These are phyloP conservation scores for Venturia carpophila DNA, from an alignment of 2,329 filamentous ascomycete genomes.

Conservation along the genomic window DNA sequence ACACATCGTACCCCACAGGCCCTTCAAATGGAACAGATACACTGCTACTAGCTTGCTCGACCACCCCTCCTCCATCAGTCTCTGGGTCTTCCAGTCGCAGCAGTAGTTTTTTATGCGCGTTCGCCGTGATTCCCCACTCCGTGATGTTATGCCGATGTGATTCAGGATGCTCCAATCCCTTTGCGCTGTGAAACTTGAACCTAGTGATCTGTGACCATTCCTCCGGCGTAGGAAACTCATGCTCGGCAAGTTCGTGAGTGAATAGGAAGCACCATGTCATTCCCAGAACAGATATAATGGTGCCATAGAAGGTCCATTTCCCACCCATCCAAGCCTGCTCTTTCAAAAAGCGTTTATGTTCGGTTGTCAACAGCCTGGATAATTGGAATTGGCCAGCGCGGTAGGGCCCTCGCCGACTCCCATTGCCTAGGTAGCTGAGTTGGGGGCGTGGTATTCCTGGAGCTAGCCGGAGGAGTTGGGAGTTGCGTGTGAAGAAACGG, in stretches of 20 bases:
- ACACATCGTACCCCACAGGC: slow-evolving; percentile 58
- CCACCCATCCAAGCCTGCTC: slow-evolving; percentile 62
- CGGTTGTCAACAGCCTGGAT: slow-evolving; percentile 70
- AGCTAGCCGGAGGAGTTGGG: slow-evolving; percentile 45
- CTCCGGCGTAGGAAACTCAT: slow-evolving; percentile 67
- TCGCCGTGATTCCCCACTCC: slow-evolving; percentile 64
- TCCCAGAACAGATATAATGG: slow-evolving; percentile 44
- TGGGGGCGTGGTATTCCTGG: slow-evolving; percentile 45
- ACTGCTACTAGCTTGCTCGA: slow-evolving; percentile 48
- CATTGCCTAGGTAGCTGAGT: slow-evolving; percentile 56
- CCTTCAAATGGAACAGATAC: slow-evolving; percentile 48
- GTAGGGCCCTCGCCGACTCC: slow-evolving; percentile 32
- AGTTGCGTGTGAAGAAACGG: slow-evolving; percentile 53
- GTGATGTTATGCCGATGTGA: slow-evolving; percentile 45
- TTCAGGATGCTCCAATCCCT: slow-evolving; percentile 50
- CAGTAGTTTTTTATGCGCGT: slow-evolving; percentile 53
- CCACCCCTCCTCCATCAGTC: slow-evolving; percentile 59
- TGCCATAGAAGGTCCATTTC: slow-evolving; percentile 60
- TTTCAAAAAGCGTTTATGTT: slow-evolving; percentile 61
- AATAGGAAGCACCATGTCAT: slow-evolving; percentile 58
- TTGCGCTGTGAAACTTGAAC: slow-evolving; percentile 58
- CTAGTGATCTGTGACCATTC: slow-evolving; percentile 73
- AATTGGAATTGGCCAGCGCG: slow-evolving; percentile 40
- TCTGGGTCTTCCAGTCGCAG: slow-evolving; percentile 60
- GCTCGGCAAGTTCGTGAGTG: slow-evolving; percentile 63